Evolutionary conservation across 2,329 filamentous ascomycete species (phyloP).

Genomic region (Hymenoscyphus repandus): DNA sequence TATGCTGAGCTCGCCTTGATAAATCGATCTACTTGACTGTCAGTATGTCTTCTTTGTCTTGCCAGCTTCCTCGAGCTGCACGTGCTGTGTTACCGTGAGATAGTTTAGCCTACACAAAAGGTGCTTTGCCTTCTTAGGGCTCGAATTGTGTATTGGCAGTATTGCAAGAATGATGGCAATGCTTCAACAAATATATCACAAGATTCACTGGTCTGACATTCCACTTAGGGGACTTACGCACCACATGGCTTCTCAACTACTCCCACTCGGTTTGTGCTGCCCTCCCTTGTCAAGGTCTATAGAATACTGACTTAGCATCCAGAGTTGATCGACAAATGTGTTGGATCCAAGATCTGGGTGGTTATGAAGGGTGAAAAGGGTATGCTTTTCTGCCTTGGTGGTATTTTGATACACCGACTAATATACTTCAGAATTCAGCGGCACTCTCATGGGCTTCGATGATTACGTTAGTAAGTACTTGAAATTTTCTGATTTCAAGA

Average conservation of each 20-base stretch:
- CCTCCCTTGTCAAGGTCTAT: background rate
- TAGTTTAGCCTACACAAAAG: too few relatives aligned
- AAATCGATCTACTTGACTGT: background rate
- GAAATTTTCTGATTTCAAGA: constrained; percentile 1
- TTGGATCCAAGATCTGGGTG: constrained; percentile 96
- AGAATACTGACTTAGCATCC: constrained; percentile 20
- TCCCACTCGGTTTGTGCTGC: constrained; percentile 25
- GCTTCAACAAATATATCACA: background rate
- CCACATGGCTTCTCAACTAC: constrained; percentile 29
- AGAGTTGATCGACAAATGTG: constrained; percentile 99
- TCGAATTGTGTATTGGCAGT: too few relatives aligned
- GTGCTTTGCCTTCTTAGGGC: too few relatives aligned
- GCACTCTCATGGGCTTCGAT: constrained; percentile 91
- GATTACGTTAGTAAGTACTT: constrained; percentile 95
- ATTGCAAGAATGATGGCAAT: background rate
- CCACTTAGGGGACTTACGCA: background rate
- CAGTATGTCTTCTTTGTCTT: background rate
- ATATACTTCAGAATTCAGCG: constrained; percentile 72
- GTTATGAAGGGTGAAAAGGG: constrained; percentile 99
- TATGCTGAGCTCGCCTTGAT: background rate
- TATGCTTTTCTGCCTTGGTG: constrained; percentile 36
- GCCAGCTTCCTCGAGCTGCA: too few relatives aligned
- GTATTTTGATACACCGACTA: background rate
- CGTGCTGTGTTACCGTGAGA: too few relatives aligned
- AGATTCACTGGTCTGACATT: background rate